Conservation (phyloP, 768 basidiomycete genomes). For the Agrocybe pediades region DNA sequence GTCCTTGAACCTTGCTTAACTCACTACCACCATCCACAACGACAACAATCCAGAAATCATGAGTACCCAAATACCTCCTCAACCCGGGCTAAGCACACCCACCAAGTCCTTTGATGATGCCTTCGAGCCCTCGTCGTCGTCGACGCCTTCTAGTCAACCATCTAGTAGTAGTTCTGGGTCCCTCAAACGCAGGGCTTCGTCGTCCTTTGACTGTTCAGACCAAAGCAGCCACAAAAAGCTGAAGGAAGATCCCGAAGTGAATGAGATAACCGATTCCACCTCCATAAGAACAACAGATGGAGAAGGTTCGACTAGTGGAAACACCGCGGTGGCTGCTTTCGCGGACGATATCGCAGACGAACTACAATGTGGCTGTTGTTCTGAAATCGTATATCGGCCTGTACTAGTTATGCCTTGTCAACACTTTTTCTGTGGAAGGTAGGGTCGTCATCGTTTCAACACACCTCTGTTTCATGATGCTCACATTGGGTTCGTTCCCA, state of each 20-base stretch:
- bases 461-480: neutral
- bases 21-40: conserved; percentile 18
- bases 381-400: conserved; percentile 78
- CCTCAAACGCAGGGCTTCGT: conserved; percentile 63
- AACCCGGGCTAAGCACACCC: conserved; percentile 2
- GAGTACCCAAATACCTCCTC: no score
- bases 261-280: neutral
- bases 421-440: conserved; percentile 93
- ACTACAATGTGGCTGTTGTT: conserved; percentile 85
- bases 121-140: neutral
- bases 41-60: conserved; percentile 18
- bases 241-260: conserved; percentile 40
- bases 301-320: neutral
- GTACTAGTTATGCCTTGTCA: conserved; percentile 85
- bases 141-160: conserved; percentile 11
- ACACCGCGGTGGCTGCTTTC: conserved; percentile 27
- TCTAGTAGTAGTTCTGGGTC: conserved; percentile 21
- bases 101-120: neutral
- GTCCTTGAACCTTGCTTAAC: conserved; percentile 19
- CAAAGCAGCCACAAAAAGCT: conserved; percentile 60
- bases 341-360: conserved; percentile 70
- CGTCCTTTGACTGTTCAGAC: conserved; percentile 53
- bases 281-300: neutral
- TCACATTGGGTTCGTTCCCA: neutral
- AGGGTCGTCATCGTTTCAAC: conserved; percentile 14